Evolutionary conservation across 2,329 filamentous ascomycete species (phyloP).

Genomic region (Aspergillus nomiae): DNA sequence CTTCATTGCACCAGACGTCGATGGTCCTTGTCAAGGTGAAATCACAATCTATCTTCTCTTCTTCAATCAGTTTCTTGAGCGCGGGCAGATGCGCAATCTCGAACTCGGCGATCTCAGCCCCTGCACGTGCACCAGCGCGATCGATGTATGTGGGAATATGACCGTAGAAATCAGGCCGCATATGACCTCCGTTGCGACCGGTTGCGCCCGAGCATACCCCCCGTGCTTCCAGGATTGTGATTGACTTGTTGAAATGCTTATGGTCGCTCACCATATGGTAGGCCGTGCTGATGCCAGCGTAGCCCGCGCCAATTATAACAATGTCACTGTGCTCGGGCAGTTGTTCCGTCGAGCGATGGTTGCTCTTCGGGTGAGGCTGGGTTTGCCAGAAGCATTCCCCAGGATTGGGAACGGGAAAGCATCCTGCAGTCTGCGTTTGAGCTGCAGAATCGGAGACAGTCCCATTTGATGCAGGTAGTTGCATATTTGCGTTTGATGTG

Average conservation of each 20-base stretch:
- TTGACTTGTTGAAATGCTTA: conserved; percentile 17
- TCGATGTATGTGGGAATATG: conserved; percentile 35
- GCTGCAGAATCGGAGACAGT: neutral
- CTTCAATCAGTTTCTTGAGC: conserved; percentile 41
- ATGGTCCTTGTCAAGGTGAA: conserved; percentile 41
- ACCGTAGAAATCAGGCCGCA: conserved; percentile 45
- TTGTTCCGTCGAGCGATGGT: conserved; percentile 41
- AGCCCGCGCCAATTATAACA: conserved; percentile 51
- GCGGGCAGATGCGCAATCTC: conserved; percentile 43
- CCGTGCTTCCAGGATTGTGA: conserved; percentile 43
- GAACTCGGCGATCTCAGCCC: conserved; percentile 41
- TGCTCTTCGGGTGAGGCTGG: conserved; percentile 41
- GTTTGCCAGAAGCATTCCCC: conserved; percentile 45
- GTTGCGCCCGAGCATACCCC: conserved; percentile 45
- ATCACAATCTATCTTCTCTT: conserved; percentile 48
- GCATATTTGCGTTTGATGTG: neutral
- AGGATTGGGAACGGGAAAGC: conserved; percentile 7
- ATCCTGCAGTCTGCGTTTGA: neutral
- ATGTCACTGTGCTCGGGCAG: conserved; percentile 37
- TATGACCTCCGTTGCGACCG: conserved; percentile 48
- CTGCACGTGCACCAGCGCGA: conserved; percentile 37
- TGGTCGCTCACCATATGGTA: conserved; percentile 40
- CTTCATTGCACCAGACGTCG: conserved; percentile 42
- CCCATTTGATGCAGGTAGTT: neutral
- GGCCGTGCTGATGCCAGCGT: conserved; percentile 45